Evolutionary conservation across 805 yeast species (phyloP).

Genomic region (Scheffersomyces stipitis): DNA sequence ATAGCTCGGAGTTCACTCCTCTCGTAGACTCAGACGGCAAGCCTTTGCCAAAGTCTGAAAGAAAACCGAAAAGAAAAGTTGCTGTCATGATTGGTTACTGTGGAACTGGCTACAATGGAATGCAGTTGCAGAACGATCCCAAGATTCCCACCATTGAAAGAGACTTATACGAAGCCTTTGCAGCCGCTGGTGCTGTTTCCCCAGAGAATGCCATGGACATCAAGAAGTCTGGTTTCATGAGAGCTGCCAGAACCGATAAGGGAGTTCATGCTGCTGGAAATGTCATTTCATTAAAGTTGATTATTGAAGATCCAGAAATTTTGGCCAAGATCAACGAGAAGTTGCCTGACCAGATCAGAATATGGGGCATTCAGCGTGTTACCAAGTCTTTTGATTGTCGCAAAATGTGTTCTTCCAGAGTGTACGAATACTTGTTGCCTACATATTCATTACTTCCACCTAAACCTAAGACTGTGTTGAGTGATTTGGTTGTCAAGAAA

Average conservation of each 20-base stretch:
- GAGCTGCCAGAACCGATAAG: slow-evolving; percentile 88
- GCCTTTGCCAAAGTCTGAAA: slow-evolving; percentile 54
- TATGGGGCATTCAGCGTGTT: slow-evolving; percentile 91
- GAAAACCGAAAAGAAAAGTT: slow-evolving; percentile 85
- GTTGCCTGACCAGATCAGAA: slow-evolving; percentile 82
- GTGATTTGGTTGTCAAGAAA: slow-evolving; percentile 55
- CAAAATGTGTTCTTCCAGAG: slow-evolving; percentile 91
- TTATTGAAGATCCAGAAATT: slow-evolving; percentile 77
- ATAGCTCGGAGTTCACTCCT: slow-evolving; percentile 41
- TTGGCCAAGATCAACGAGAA: slow-evolving; percentile 68
- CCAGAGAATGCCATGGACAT: slow-evolving; percentile 84
- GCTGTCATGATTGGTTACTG: slow-evolving; percentile 92
- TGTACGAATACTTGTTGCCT: slow-evolving; percentile 92
- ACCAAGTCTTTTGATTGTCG: slow-evolving; percentile 93
- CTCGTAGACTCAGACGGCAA: slow-evolving; percentile 63
- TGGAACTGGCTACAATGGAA: slow-evolving; percentile 95
- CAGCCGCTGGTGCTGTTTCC: slow-evolving; percentile 85
- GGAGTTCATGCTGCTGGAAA: slow-evolving; percentile 99
- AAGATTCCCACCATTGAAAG: slow-evolving; percentile 89
- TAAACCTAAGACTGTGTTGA: slow-evolving; percentile 70
- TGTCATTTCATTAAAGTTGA: slow-evolving; percentile 79
- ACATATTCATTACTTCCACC: slow-evolving; percentile 90
- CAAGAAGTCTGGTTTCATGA: slow-evolving; percentile 82
- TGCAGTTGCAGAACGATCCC: slow-evolving; percentile 80
- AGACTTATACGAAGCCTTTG: slow-evolving; percentile 78